Evolutionary conservation across 371 early-diverging fungal species (phyloP).

Genomic region (Umbelopsis sp.): DNA sequence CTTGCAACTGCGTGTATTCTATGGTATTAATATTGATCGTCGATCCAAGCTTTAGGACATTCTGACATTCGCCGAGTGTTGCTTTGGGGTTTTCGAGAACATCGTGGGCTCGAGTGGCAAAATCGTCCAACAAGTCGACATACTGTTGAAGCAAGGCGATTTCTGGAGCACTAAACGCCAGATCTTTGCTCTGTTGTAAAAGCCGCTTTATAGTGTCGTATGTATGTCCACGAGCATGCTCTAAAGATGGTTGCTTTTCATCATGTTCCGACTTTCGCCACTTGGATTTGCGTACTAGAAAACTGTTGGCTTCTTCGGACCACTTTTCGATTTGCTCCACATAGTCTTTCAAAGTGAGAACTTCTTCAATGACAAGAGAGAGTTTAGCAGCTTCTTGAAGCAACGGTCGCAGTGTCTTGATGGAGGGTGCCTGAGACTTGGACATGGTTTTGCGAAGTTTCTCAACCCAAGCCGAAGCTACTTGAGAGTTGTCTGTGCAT

Average conservation of each 20-base stretch:
- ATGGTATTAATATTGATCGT: conserved; percentile 35
- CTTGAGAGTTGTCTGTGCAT: conserved; percentile 26
- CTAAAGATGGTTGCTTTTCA: conserved; percentile 16
- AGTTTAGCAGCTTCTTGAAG: conserved; percentile 56
- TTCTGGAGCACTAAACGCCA: conserved; percentile 57
- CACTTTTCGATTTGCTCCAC: conserved; percentile 52
- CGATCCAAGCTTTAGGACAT: conserved; percentile 34
- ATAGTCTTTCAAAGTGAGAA: conserved; percentile 47
- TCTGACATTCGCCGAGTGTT: conserved; percentile 31
- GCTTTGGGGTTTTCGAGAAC: conserved; percentile 31
- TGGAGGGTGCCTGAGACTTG: conserved; percentile 45
- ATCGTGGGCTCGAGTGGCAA: conserved; percentile 26
- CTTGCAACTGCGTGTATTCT: conserved; percentile 35
- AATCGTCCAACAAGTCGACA: conserved; percentile 35
- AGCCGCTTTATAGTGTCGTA: conserved; percentile 20
- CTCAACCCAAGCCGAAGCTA: conserved; percentile 45
- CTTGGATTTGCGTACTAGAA: conserved; percentile 31
- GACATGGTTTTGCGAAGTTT: conserved; percentile 42
- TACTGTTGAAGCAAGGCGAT: conserved; percentile 44
- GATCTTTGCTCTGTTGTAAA: conserved; percentile 34
- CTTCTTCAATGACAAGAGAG: conserved; percentile 48
- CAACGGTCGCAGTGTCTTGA: conserved; percentile 55
- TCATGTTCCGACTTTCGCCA: conserved; percentile 11
- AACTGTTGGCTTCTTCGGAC: conserved; percentile 45
- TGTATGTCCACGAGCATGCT: conserved; percentile 22